A percentile compares a stretch with the other conserved stretches of the same genome.
These are phyloP conservation scores for Talaromyces nanjingensis DNA, from an alignment of 495 filamentous ascomycete genomes.

Conservation along the genomic window DNA sequence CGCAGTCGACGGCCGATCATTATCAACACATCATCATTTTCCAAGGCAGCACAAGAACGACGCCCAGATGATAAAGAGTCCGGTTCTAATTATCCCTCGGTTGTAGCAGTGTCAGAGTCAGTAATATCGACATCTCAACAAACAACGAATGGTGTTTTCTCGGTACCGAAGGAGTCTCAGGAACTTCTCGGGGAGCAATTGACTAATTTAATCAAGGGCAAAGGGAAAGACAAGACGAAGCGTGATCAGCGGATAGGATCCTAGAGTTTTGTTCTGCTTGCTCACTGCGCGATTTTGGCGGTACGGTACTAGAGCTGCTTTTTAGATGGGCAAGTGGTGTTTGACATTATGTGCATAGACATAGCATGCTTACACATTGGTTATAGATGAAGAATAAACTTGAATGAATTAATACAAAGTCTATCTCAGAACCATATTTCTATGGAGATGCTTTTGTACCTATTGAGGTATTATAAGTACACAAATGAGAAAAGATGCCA, in stretches of 20 bases:
- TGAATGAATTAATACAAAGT: neutral
- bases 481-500: neutral
- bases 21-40: neutral
- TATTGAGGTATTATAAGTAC: neutral
- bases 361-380: neutral
- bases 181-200: conserved; percentile 2
- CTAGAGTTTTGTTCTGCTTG: neutral
- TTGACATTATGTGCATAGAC: neutral
- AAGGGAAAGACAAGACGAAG: neutral
- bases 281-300: neutral
- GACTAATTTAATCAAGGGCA: conserved; percentile 6
- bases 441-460: neutral
- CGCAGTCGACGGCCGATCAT: neutral
- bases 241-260: neutral
- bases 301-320: neutral
- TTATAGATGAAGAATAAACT: neutral
- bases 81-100: neutral
- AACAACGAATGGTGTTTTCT: conserved; percentile 6
- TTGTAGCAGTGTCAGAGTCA: neutral
- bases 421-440: neutral
- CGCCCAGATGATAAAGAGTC: neutral
- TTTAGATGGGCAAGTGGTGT: neutral
- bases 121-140: conserved; percentile 4
- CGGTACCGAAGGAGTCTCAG: conserved; percentile 3
- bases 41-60: neutral